A percentile compares a stretch with the other conserved stretches of the same genome.
Conservation (phyloP, 441 rosid genomes). For the Gossypium davidsonii region DNA sequence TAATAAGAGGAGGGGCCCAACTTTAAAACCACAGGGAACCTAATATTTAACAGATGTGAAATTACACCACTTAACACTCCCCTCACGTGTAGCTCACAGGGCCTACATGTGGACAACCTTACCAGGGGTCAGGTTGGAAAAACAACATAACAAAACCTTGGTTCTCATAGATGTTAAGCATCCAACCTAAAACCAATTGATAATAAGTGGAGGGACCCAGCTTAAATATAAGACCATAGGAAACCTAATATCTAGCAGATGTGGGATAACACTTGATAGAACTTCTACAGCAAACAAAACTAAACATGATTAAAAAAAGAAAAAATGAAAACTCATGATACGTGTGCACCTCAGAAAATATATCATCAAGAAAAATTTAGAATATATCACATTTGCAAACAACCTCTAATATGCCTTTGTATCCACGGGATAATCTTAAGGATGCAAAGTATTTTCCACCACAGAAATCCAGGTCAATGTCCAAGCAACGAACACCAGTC, state of each 20-base stretch:
- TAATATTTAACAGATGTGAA: neutral
- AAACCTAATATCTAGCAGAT: neutral
- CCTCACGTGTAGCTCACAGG: neutral
- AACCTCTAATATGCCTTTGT: slow-evolving; percentile 89
- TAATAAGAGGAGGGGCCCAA: neutral
- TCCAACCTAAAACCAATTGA: neutral
- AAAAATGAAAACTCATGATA: neutral
- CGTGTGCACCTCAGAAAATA: neutral
- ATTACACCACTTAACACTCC: neutral
- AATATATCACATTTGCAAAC: slow-evolving; percentile 14
- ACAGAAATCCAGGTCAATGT: slow-evolving; percentile 77
- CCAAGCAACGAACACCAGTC: slow-evolving; percentile 48
- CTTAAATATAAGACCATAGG: neutral
- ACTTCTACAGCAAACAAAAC: neutral
- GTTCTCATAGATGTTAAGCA: neutral
- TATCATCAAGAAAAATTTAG: slow-evolving; percentile 6
- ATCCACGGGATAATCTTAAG: slow-evolving; percentile 78
- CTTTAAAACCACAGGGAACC: neutral
- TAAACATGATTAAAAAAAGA: neutral
- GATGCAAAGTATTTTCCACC: slow-evolving; percentile 78
- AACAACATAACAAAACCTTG: neutral
- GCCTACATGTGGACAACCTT: neutral
- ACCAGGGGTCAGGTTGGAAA: neutral
- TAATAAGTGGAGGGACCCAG: neutral
- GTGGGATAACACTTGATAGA: neutral